Evolutionary conservation across 345 rosid species (phyloP), one percentile per base, ranked within the genome.

Genomic region (Pelargonium nanum): DNA sequence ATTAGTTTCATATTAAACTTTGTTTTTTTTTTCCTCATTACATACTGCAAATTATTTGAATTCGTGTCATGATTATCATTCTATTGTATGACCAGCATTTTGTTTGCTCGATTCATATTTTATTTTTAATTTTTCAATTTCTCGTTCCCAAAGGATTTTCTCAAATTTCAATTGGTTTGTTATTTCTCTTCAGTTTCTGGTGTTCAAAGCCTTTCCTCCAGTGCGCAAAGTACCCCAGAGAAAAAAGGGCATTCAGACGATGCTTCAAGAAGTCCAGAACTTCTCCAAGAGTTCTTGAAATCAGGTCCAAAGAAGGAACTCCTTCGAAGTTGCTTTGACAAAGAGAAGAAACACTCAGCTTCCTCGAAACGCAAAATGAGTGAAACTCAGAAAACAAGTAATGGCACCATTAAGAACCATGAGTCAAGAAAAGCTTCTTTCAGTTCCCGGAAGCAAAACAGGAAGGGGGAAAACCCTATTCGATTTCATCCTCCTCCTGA

Each of bases 391-490:
- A 88, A 72, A 76, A 61, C 55, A 5, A 63, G 61, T 63, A 79
- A 56, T 75, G 84, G 77, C 72, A 68, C 74, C 69, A 57, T 52
- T 56, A 90, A 84, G 91, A 93, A 81, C 81, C 84, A 72, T 57
- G 97, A 84, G 26, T 48, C 64, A 0, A 87, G 64, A 77, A 87
- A 78, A 66, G 71, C 68, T 56, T 62, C 78, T 56, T 60, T 65
- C 16, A 57, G 72, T 65, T 64, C 73, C 50, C 80, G 74, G 82
- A 86, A 87, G 78, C 86, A 80, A 70, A 79, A 32, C 67, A 78
- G 90, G 55, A 87, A 87, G 75, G 86, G 83, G 61, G 86, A 82
- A 69, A 80, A 77, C 51, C 95, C 90, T 50, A 68, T 55, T 24
- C 73, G 85, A 53, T 45, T 80, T 30, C 71, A 69, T 19, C 70